Base-by-base conservation (phyloP, 2,329 filamentous ascomycete species). In the Aspergillus transmontanensis region DNA sequence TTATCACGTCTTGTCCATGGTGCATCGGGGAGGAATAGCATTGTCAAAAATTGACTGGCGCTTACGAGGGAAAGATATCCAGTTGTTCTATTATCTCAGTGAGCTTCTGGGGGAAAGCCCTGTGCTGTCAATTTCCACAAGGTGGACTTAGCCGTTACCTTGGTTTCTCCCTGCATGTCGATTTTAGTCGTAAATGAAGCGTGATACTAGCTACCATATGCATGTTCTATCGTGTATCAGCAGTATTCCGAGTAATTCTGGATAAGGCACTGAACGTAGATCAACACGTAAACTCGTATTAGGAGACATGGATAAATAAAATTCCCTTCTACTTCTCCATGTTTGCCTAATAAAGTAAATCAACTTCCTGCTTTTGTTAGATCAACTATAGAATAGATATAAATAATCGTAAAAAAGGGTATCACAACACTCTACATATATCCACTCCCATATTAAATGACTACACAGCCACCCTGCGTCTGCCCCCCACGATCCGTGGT, bases 61-160 rank as follows among this genome's bases (percentile, higher is more conserved):
- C 93, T 97, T 86, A 97, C 91, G 94, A 97, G 93, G 94, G 94
- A 98, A 98, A 98, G 94, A 98, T 93, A 97, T 90, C 93, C 77
- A 77, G 76, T 73, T 74, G 81, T 79, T 78, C 78, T 80, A 72
- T 72, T 74, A 72, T 69, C 78, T 70, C 75, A 71, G 74, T 69
- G 69, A 70, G 65, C 68, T 73, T 75, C 78, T 82, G 90, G 93
- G 94, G 93, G 94, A 98, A 97, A 93, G 94, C 94, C 94, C 93
- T 97, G 94, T 95, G 88, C 85, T 88, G 84, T 87, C 85, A 78
- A 78, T 75, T 72, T 87, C 23, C 87, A 86, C 87, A 89, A 91
- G 89, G 84, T 90, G 87, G 87, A 92, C 92, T 94, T 96, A 79
- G 94, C 84, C 89, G 92, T 93, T 90, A 86, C 90, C 89, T 90